These are phyloP conservation scores for Cardamine chenopodiifolia DNA, from an alignment of 345 rosid genomes.

Conservation along the genomic window DNA sequence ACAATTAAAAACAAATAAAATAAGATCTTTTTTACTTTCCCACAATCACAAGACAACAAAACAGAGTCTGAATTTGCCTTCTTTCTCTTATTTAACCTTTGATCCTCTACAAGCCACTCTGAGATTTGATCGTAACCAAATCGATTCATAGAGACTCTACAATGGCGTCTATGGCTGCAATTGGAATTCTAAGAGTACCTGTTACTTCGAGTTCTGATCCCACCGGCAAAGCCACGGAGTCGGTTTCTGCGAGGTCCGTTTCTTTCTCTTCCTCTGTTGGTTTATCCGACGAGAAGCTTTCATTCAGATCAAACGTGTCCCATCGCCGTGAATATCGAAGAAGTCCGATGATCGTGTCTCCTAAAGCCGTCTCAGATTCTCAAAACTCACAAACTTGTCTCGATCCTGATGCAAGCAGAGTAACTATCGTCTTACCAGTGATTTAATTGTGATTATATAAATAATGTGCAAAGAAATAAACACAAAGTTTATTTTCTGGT, in stretches of 20 bases:
- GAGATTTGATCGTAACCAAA: slow-evolving; percentile 2
- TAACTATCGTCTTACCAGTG: slow-evolving; percentile 40
- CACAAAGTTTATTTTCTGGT: not conserved
- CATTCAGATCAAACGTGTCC: slow-evolving; percentile 13
- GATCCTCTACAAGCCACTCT: slow-evolving; percentile 1
- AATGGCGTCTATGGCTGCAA: slow-evolving; percentile 65
- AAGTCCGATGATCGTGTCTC: slow-evolving; percentile 56
- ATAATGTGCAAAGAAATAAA: not conserved
- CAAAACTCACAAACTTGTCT: slow-evolving; percentile 89
- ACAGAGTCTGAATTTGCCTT: not conserved
- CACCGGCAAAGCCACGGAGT: slow-evolving; percentile 13
- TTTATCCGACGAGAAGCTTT: slow-evolving; percentile 54
- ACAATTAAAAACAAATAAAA: not conserved
- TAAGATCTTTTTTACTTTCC: not conserved
- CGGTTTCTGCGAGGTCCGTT: slow-evolving; percentile 27
- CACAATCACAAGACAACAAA: slow-evolving; percentile 30
- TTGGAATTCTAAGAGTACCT: slow-evolving; percentile 46
- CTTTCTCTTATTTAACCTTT: not conserved
- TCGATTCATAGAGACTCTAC: not conserved
- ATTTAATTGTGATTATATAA: not conserved
- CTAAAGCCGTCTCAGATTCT: slow-evolving; percentile 91
- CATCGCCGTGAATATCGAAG: slow-evolving; percentile 15
- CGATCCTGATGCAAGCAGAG: slow-evolving; percentile 97
- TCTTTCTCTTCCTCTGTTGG: slow-evolving; percentile 58
- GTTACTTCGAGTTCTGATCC: slow-evolving; percentile 27